These are phyloP conservation scores for Candida ortonii DNA, from an alignment of 805 yeast species.

Conservation along the genomic window DNA sequence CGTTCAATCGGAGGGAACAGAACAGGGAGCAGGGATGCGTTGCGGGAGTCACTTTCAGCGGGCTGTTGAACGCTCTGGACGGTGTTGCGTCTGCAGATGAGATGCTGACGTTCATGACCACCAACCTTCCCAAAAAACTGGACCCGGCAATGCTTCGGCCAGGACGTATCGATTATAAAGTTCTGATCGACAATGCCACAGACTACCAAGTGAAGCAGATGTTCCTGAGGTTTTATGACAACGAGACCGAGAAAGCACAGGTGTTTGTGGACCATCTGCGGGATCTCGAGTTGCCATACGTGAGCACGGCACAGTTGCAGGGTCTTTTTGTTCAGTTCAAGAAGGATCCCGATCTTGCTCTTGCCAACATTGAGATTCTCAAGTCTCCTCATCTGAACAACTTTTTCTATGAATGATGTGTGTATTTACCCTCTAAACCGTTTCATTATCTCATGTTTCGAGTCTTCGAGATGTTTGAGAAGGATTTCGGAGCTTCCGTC, in stretches of 20 bases:
- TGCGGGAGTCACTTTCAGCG: slow-evolving; percentile 94
- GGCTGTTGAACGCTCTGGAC: slow-evolving; percentile 87
- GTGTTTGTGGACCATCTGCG: slow-evolving; percentile 45
- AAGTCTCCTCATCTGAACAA: slow-evolving; percentile 34
- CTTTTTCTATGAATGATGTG: slow-evolving; percentile 30
- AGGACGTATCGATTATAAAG: slow-evolving; percentile 87
- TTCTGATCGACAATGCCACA: slow-evolving; percentile 82
- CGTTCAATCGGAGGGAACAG: slow-evolving; percentile 80
- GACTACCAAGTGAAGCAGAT: slow-evolving; percentile 72
- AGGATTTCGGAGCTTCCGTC: slow-evolving; percentile 44
- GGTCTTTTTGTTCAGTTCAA: slow-evolving; percentile 94
- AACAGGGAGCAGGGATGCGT: slow-evolving; percentile 71
- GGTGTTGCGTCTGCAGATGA: slow-evolving; percentile 98
- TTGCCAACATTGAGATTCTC: slow-evolving; percentile 56
- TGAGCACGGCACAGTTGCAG: slow-evolving; percentile 92
- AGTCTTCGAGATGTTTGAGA: slow-evolving; percentile 38
- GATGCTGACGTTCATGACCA: slow-evolving; percentile 95
- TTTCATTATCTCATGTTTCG: slow-evolving; percentile 25
- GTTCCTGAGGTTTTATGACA: slow-evolving; percentile 85
- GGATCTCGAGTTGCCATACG: slow-evolving; percentile 47
- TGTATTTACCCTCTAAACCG: slow-evolving; percentile 23
- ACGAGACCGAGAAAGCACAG: slow-evolving; percentile 52
- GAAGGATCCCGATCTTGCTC: slow-evolving; percentile 72
- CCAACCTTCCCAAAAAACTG: slow-evolving; percentile 91
- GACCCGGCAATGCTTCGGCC: slow-evolving; percentile 95